Evolutionary conservation across 345 rosid species (phyloP), one percentile per base, ranked within the genome.

Genomic region (Camelina neglecta): DNA sequence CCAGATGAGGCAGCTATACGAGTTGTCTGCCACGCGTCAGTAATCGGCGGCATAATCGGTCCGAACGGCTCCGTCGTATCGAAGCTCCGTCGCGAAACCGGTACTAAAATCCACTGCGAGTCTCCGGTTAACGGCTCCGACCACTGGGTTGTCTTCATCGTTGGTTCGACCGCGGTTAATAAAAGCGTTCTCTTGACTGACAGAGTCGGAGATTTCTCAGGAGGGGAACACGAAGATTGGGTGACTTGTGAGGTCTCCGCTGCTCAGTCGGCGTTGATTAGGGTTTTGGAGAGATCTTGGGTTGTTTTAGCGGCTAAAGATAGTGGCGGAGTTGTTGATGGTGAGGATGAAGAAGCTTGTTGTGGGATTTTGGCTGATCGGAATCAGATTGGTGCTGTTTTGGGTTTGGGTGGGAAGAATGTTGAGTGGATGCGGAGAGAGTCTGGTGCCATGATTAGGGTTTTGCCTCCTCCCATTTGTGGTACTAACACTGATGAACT

Each of bases 231-330:
- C 36, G 56, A 64, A n/a, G 80, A 73, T 57, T 68, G 63, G 58
- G 87, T 64, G 47, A 74, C 75, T 2, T 71, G 79, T 20, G 79
- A 80, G 9, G 86, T 85, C 8, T 86, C 90, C 50, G 71, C 77
- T 38, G 80, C 91, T 39, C 91, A 86, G 79, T 82, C 82, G 78
- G 91, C 91, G 47, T 75, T 88, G 74, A 51, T 88, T 68, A 86
- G 85, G 89, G 87, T 88, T 71, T 80, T 83, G 38, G 89, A 84
- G 79, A 80, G 86, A 63, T 78, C 87, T 55, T 86, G 96, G 96
- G 83, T 35, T 59, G 83, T 83, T 65, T 71, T 80, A 8, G 85
- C 69, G 7, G 71, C 26, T 65, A 81, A 65, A 2, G 80, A 66
- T 8, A 45, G 78, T 3, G 87, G 60, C 20, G 70, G 65, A 16